Evolutionary conservation across 2,329 filamentous ascomycete species (phyloP), one percentile per base, ranked within the genome.

Genomic region (Fusarium setosum): DNA sequence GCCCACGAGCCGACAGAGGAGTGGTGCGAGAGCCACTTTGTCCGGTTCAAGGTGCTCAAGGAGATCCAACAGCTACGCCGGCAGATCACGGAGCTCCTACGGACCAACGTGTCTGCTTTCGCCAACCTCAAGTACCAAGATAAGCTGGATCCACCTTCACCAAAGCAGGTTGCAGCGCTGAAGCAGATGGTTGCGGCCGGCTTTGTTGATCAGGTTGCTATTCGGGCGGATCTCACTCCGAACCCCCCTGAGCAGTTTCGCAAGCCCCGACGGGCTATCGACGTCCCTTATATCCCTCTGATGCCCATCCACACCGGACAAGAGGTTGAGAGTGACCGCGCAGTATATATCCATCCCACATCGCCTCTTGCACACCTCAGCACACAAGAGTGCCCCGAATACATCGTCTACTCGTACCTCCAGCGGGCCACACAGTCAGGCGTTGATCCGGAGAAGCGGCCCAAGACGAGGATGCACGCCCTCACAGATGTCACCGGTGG

Each of bases 171-270:
- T 24, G 89, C 90, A 44, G 89, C 93, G 1, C 83, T 99, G 24
- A 97, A 96, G 76, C 93, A 97, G 74, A 96, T 98, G 80, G 89
- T 93, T 20, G 93, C 95, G 0, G 91, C 93, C 0, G 96, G 95
- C 1, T 98, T 97, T 80, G 89, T 98, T 72, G 96, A 99, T 77
- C 92, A 97, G 69, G 87, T 99, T 37, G 96, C 96, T 42, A 94
- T 98, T 69, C 92, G 96, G 61, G 93, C 92, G 5, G 95, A 99
- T 76, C 82, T 93, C n/a, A 85, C 93, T 0, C 92, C 93, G 1
- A 85, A 84, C 12, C 92, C 92, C 1, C 89, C 90, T 1, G 88
- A 90, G 62, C 79, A 85, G 52, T 79, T 83, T 42, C 84, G 90
- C 17, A 93, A 92, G 63, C 92, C 94, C 0, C 89, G 88, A 49